Percentiles rank a stretch among this genome's conserved stretches.
Evolutionary conservation across 495 filamentous ascomycete species (phyloP).

Genomic region (Lophium mytilinum): DNA sequence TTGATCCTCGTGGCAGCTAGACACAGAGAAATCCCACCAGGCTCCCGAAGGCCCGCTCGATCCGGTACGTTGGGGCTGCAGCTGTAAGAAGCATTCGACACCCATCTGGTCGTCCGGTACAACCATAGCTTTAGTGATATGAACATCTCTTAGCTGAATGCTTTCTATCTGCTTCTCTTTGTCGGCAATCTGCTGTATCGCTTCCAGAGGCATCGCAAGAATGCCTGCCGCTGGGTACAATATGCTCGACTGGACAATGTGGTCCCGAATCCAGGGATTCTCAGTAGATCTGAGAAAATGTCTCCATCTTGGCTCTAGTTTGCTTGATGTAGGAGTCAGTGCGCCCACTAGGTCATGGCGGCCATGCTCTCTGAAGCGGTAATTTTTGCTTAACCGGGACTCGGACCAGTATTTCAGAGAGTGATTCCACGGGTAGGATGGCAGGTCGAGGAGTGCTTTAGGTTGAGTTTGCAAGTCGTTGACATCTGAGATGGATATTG

Average conservation of each 20-base stretch:
- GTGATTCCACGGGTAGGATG: neutral
- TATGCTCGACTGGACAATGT: neutral
- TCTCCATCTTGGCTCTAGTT: neutral
- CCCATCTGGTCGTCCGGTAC: neutral
- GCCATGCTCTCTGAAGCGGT: neutral
- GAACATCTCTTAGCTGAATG: slow-evolving; percentile 28
- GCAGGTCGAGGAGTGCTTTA: neutral
- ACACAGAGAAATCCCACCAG: neutral
- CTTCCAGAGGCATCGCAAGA: neutral
- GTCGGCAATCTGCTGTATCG: neutral
- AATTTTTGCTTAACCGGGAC: neutral
- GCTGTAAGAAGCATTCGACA: neutral
- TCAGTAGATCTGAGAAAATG: neutral
- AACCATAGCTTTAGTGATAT: slow-evolving; percentile 32
- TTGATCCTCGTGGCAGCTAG: neutral
- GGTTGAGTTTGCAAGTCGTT: slow-evolving; percentile 12
- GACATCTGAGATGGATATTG: neutral
- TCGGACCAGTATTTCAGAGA: neutral
- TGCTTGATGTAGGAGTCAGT: neutral
- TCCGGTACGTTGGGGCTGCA: neutral
- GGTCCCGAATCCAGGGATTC: neutral
- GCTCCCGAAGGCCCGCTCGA: neutral
- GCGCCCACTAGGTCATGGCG: neutral
- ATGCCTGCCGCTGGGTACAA: neutral
- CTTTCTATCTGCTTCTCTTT: neutral